Conservation (phyloP, 768 basidiomycete genomes). For the Collybia nuda region DNA sequence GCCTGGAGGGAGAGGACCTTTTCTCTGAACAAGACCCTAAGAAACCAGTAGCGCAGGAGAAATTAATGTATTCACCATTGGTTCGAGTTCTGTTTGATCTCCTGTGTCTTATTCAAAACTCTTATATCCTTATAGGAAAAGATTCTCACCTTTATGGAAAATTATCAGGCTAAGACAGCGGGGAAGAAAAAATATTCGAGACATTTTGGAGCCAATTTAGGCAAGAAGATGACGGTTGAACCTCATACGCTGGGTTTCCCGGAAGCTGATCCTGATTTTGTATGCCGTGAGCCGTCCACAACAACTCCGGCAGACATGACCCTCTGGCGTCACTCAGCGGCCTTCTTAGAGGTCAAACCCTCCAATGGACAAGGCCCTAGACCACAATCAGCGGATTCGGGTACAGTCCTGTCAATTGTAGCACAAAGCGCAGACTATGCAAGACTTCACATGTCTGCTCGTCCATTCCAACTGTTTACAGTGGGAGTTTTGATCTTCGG, state of each 20-base stretch:
- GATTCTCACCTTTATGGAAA: slow-evolving; percentile 12
- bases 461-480: slow-evolving; percentile 28
- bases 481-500: slow-evolving; percentile 27
- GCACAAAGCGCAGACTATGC: slow-evolving; percentile 23
- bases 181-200: background rate
- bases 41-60: slow-evolving; percentile 1
- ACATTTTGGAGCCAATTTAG: slow-evolving; percentile 1
- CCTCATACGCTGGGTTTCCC: slow-evolving; percentile 12
- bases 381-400: slow-evolving; percentile 1
- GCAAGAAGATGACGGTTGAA: slow-evolving; percentile 1
- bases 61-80: slow-evolving; percentile 12
- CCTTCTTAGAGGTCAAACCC: slow-evolving; percentile 14
- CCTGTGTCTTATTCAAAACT: background rate
- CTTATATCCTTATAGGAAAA: slow-evolving; percentile 1
- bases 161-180: slow-evolving; percentile 3
- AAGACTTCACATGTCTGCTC: slow-evolving; percentile 22
- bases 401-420: slow-evolving; percentile 12
- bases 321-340: slow-evolving; percentile 9
- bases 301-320: background rate
- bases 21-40: too few relatives aligned
- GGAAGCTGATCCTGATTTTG: slow-evolving; percentile 11
- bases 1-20: too few relatives aligned
- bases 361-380: slow-evolving; percentile 13
- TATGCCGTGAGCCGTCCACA: background rate
- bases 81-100: slow-evolving; percentile 7